Evolutionary conservation across 495 filamentous ascomycete species (phyloP).

Genomic region (Hypoxylon lienhwacheense): DNA sequence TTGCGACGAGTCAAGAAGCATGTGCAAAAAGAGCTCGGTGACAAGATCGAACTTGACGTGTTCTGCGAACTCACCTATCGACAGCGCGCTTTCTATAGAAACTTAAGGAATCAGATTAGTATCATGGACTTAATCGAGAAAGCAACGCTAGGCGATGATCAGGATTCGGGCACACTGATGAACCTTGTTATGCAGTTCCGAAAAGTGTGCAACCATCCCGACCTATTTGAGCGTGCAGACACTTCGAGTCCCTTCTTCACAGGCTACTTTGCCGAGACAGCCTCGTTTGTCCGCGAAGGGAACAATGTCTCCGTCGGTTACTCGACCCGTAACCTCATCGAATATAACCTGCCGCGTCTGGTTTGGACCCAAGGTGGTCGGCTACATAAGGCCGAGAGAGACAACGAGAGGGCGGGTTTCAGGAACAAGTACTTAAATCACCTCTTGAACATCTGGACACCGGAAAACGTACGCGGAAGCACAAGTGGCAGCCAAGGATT

Average conservation of each 20-base stretch:
- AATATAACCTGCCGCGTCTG: slow-evolving; percentile 78
- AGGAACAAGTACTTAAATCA: slow-evolving; percentile 70
- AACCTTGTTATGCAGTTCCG: slow-evolving; percentile 99
- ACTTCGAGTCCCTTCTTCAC: slow-evolving; percentile 82
- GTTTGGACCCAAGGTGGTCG: slow-evolving; percentile 76
- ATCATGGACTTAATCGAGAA: slow-evolving; percentile 99
- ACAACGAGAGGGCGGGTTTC: slow-evolving; percentile 77
- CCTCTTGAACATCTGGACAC: slow-evolving; percentile 85
- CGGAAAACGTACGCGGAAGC: slow-evolving; percentile 70
- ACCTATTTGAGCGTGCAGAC: slow-evolving; percentile 93
- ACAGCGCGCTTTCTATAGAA: slow-evolving; percentile 91
- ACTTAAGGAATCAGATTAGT: slow-evolving; percentile 91
- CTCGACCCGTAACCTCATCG: slow-evolving; percentile 82
- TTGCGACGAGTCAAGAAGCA: slow-evolving; percentile 98
- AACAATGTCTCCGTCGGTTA: slow-evolving; percentile 77
- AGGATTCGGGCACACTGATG: slow-evolving; percentile 94
- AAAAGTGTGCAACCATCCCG: slow-evolving; percentile 98
- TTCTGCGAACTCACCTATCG: slow-evolving; percentile 97
- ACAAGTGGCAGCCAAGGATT: slow-evolving; percentile 64
- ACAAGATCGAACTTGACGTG: slow-evolving; percentile 96
- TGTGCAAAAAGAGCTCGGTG: slow-evolving; percentile 96
- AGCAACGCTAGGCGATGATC: slow-evolving; percentile 89
- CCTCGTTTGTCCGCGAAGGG: slow-evolving; percentile 90
- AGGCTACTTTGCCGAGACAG: slow-evolving; percentile 87
- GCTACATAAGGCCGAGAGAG: slow-evolving; percentile 71